A percentile compares a stretch with the other conserved stretches of the same genome.
Evolutionary conservation across 2,329 filamentous ascomycete genomes (phyloP).

Genomic region (Penicillium italicum): DNA sequence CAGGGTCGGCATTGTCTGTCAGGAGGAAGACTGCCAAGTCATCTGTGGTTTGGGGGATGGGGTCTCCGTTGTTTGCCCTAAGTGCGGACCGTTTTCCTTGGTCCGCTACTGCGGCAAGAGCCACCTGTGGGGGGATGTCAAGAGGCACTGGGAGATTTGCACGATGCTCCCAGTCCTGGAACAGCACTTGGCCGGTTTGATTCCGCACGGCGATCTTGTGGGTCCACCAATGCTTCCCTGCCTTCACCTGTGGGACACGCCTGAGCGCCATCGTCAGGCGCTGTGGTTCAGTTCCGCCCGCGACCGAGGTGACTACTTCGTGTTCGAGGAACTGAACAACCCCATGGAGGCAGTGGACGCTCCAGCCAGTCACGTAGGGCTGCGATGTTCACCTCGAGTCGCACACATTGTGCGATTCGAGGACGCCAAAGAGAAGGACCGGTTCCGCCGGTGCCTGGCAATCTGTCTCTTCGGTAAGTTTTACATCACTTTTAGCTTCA

Average conservation of each 20-base stretch:
- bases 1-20: slow-evolving; percentile 15
- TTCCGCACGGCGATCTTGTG: slow-evolving; percentile 19
- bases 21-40: slow-evolving; percentile 25
- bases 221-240: slow-evolving; percentile 29
- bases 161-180: slow-evolving; percentile 20
- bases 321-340: slow-evolving; percentile 33
- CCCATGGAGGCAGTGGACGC: slow-evolving; percentile 8
- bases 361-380: slow-evolving; percentile 4
- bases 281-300: slow-evolving; percentile 28
- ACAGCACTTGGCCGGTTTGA: slow-evolving; percentile 18
- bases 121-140: slow-evolving; percentile 36
- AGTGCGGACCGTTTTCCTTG: slow-evolving; percentile 39
- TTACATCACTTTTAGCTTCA: not conserved
- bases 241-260: slow-evolving; percentile 28
- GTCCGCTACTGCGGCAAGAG: slow-evolving; percentile 39
- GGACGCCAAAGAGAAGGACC: slow-evolving; percentile 28
- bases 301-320: slow-evolving; percentile 33
- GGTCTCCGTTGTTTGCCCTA: slow-evolving; percentile 36
- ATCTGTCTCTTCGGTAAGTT: slow-evolving; percentile 31
- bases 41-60: slow-evolving; percentile 33
- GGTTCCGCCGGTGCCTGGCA: slow-evolving; percentile 35
- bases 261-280: slow-evolving; percentile 38
- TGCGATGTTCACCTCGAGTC: slow-evolving; percentile 26
- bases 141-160: slow-evolving; percentile 36
- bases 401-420: slow-evolving; percentile 23